Percentiles rank a stretch among this genome's conserved stretches.
Conservation (phyloP, 2,329 filamentous ascomycete species). For the Pseudogymnoascus sp. region DNA sequence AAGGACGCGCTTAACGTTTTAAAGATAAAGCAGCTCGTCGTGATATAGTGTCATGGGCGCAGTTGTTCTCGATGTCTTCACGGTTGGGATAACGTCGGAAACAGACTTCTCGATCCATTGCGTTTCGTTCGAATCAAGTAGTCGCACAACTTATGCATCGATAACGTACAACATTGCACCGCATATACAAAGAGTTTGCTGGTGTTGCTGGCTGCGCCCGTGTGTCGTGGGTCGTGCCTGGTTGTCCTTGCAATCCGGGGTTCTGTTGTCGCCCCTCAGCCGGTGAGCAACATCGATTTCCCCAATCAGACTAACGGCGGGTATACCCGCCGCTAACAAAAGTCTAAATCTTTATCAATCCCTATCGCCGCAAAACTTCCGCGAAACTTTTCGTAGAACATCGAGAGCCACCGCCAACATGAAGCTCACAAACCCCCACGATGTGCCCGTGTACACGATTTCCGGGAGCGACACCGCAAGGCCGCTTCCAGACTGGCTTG, state of each 20-base stretch:
- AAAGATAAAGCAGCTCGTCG: not conserved
- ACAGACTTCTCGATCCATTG: not conserved
- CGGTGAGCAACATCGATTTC: not conserved
- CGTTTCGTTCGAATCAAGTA: not conserved
- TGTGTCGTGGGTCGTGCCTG: conserved; percentile 7
- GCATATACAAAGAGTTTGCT: not conserved
- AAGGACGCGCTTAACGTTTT: not conserved
- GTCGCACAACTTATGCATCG: not conserved
- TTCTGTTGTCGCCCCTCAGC: conserved; percentile 4
- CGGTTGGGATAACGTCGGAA: conserved; percentile 1
- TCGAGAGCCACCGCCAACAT: conserved; percentile 39
- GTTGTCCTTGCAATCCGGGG: conserved; percentile 11
- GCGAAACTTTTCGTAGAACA: conserved; percentile 9
- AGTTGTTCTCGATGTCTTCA: conserved; percentile 1
- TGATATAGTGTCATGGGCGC: not conserved
- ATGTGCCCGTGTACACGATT: conserved; percentile 89
- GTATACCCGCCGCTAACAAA: conserved; percentile 7
- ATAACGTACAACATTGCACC: not conserved
- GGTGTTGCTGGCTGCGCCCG: not conserved
- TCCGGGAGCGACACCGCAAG: conserved; percentile 83
- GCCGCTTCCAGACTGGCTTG: conserved; percentile 91
- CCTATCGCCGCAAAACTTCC: conserved; percentile 13
- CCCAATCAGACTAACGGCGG: conserved; percentile 1
- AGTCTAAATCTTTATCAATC: conserved; percentile 12
- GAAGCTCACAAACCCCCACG: conserved; percentile 77